Base-by-base conservation (phyloP, 2,329 filamentous ascomycete genomes). In the Epichloe hybrida region DNA sequence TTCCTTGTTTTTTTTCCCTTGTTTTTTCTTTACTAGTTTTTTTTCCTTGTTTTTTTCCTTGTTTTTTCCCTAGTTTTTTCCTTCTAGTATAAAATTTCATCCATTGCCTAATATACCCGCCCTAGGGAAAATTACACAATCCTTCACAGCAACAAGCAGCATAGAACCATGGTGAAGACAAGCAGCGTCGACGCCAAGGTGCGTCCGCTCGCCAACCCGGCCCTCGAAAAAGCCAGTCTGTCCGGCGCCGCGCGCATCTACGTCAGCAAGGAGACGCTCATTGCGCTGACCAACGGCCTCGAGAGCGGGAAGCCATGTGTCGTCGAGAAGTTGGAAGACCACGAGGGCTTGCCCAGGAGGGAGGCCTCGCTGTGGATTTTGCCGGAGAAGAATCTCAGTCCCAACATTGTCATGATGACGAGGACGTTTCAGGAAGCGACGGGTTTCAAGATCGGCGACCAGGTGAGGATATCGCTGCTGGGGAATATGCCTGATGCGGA, bases 401-500 rank as follows among this genome's bases (percentile, higher is more conserved):
- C 79, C 56, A 77, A 83, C 55, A 74, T 88, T 51, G 72, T 86
- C 47, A 76, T 90, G 72, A 79, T 87, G 70, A 83, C 86, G 21
- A 83, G 86, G 55, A 73, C 80, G 5, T 79, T 94, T 50, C 83
- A 86, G 55, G 83, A 86, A 37, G 76, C 80, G 6, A 85, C 85
- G 57, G 80, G 79, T 1, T 77, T 95, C 58, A 83, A 84, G 54
- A 71, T 93, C 4, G 81, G 81, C 15, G 85, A 89, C 46, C 76
- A 80, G 48, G 69, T 77, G 36, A 67, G 66, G 36, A 71, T 94
- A 46, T 73, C 75, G 7, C 75, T 90, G 23, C 70, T 74, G 2
- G 72, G 76, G 9, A 58, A 68, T 2, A 65, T 84, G 11, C 70
- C 73, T 0, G 74, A 77, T 21, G 79, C 81, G 5, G 70, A 75